A percentile compares a stretch with the other conserved stretches of the same genome.
phyloP scores from a whole-genome alignment of 2,329 filamentous ascomycete genomes.

The Microdochium trichocladiopsis region DNA sequence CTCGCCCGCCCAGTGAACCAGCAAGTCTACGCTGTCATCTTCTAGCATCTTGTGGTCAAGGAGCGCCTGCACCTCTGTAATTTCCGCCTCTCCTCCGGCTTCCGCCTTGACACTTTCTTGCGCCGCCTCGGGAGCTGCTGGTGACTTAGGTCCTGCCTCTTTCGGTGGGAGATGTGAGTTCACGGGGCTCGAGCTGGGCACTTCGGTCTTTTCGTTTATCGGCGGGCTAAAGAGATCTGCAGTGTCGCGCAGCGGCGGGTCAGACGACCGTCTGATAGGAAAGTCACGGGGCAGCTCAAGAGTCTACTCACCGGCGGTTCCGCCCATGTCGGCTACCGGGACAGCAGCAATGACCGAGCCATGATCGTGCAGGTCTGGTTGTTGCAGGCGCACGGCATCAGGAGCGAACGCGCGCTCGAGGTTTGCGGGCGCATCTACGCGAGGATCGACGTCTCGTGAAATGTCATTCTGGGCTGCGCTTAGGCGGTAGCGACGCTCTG shows the following conservation, averaged over 20 bases:
- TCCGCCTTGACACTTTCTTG: constrained; percentile 9
- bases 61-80: constrained; percentile 15
- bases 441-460: constrained; percentile 3
- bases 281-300: constrained; percentile 1
- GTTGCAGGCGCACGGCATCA: constrained; percentile 7
- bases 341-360: constrained; percentile 6
- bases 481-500: constrained; percentile 14
- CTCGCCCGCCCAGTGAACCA: constrained; percentile 21
- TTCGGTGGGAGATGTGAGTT: neutral
- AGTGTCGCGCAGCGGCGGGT: neutral
- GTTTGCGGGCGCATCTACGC: constrained; percentile 8
- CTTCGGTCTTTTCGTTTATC: neutral
- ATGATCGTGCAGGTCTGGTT: constrained; percentile 5
- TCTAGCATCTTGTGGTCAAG: constrained; percentile 15
- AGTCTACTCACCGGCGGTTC: constrained; percentile 9
- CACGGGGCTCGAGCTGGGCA: neutral
- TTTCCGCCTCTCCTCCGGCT: neutral
- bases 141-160: constrained; percentile 1
- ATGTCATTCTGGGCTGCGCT: constrained; percentile 6
- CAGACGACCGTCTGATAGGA: neutral
- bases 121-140: neutral
- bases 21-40: constrained; percentile 17
- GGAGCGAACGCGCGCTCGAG: constrained; percentile 9
- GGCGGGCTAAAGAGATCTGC: neutral
- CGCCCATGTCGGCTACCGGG: constrained; percentile 19